These are phyloP conservation scores for Globisporangium heterothallicum DNA, from an alignment of 352 stramenopile genomes.

Conservation along the genomic window DNA sequence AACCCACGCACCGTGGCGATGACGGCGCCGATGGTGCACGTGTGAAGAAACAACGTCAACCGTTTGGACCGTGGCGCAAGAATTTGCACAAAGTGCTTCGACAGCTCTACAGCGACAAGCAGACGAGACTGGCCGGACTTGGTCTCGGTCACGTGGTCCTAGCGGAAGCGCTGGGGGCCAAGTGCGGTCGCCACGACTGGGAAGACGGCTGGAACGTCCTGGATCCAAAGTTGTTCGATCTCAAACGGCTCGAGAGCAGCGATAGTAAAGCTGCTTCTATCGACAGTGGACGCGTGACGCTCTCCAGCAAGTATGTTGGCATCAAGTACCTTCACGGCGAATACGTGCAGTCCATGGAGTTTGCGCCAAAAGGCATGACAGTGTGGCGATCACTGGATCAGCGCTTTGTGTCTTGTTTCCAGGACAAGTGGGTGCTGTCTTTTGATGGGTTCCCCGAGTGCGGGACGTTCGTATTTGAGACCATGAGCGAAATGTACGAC, in stretches of 20 bases:
- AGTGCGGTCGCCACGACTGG: constrained; percentile 11
- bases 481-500: constrained; percentile 21
- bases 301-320: constrained; percentile 13
- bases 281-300: too few species aligned
- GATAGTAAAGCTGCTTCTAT: too few species aligned
- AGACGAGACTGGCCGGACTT: constrained; percentile 16
- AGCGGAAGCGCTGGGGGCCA: constrained; percentile 15
- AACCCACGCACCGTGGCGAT: too few species aligned
- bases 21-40: too few species aligned
- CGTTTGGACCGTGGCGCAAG: constrained; percentile 10
- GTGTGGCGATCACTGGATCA: constrained; percentile 18
- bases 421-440: constrained; percentile 14
- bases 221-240: constrained; percentile 11
- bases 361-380: constrained; percentile 6
- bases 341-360: constrained; percentile 19
- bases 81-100: constrained; percentile 25
- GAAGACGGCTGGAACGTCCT: constrained; percentile 23
- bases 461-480: constrained; percentile 22
- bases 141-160: constrained; percentile 30
- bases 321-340: constrained; percentile 24
- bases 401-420: constrained; percentile 16
- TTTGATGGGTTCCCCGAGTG: constrained; percentile 23
- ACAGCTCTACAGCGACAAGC: constrained; percentile 19
- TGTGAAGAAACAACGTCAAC: too few species aligned
- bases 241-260: background rate